Percentiles rank a stretch among this genome's conserved stretches.
phyloP scores from a whole-genome alignment of 75 land plant genomes.

The Selaginella moellendorffii region DNA sequence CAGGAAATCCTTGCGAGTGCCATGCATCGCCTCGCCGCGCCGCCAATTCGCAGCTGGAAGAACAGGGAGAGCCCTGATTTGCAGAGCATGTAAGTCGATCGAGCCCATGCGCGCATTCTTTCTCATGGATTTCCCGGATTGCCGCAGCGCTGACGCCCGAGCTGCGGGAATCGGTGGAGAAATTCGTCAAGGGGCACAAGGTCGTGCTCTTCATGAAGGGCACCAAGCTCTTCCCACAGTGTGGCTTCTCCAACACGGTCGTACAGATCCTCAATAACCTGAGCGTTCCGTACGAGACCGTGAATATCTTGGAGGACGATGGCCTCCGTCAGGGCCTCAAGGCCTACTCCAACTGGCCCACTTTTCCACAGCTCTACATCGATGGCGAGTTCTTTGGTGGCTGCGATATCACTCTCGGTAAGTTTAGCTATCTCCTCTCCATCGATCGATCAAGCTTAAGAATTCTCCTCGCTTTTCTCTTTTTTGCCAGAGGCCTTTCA shows the following conservation, averaged over 20 bases:
- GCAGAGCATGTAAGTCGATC: not conserved
- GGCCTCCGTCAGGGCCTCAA: slow-evolving; percentile 65
- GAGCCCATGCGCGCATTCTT: not conserved
- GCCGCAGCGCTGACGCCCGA: slow-evolving; percentile 63
- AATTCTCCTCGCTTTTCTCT: too few species aligned
- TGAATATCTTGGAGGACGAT: slow-evolving; percentile 79
- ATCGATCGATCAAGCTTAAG: too few species aligned
- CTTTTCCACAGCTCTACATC: slow-evolving; percentile 92
- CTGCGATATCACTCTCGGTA: slow-evolving; percentile 84
- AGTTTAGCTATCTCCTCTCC: too few species aligned
- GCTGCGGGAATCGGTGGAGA: slow-evolving; percentile 63
- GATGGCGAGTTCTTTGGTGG: slow-evolving; percentile 98
- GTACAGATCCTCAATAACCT: slow-evolving; percentile 69
- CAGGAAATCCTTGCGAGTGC: too few species aligned
- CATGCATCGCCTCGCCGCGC: too few species aligned
- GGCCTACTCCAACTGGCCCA: slow-evolving; percentile 92
- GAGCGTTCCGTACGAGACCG: slow-evolving; percentile 72
- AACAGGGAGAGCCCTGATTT: too few species aligned
- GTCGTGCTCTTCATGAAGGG: slow-evolving; percentile 96
- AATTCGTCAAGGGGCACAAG: slow-evolving; percentile 65
- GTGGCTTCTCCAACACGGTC: slow-evolving; percentile 91
- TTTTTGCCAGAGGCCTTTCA: slow-evolving; percentile 70
- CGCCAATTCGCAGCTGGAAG: too few species aligned
- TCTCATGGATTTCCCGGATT: too few species aligned
- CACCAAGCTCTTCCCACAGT: slow-evolving; percentile 84